A percentile compares a stretch with the other conserved stretches of the same genome.
These are phyloP conservation scores for Xylariaceae sp. DNA, from an alignment of 2,329 filamentous ascomycete species.

Conservation along the genomic window DNA sequence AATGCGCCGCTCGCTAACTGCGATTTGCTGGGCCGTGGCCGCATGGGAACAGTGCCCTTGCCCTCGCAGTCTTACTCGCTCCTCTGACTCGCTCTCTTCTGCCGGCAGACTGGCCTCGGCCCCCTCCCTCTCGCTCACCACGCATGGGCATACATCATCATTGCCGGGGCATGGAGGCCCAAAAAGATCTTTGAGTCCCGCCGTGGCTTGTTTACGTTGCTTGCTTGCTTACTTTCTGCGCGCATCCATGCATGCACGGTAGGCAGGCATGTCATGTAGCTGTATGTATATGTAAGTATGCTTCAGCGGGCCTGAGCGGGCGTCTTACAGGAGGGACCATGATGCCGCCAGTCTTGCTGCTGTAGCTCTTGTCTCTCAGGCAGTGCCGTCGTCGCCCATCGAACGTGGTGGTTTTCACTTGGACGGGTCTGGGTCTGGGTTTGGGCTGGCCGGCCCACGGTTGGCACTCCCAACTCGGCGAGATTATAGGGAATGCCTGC, in stretches of 20 bases:
- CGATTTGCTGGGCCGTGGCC: constrained; percentile 6
- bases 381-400: constrained; percentile 15
- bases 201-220: constrained; percentile 4
- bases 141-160: background rate
- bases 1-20: constrained; percentile 20
- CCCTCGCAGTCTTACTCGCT: background rate
- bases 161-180: constrained; percentile 10
- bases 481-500: background rate
- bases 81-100: constrained; percentile 14
- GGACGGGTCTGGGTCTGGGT: constrained; percentile 3
- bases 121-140: constrained; percentile 3
- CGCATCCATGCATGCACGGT: constrained; percentile 8
- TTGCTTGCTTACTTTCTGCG: background rate
- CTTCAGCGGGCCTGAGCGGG: constrained; percentile 20
- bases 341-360: constrained; percentile 21
- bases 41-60: background rate
- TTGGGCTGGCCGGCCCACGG: constrained; percentile 8
- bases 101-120: constrained; percentile 20
- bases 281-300: constrained; percentile 9
- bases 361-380: too few species aligned
- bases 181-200: background rate
- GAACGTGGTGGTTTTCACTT: background rate
- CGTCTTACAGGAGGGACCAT: constrained; percentile 15
- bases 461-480: constrained; percentile 8
- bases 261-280: constrained; percentile 15